These are phyloP conservation scores for Scopulariopsis brevicaulis DNA, from an alignment of 2,329 filamentous ascomycete species.

Conservation along the genomic window DNA sequence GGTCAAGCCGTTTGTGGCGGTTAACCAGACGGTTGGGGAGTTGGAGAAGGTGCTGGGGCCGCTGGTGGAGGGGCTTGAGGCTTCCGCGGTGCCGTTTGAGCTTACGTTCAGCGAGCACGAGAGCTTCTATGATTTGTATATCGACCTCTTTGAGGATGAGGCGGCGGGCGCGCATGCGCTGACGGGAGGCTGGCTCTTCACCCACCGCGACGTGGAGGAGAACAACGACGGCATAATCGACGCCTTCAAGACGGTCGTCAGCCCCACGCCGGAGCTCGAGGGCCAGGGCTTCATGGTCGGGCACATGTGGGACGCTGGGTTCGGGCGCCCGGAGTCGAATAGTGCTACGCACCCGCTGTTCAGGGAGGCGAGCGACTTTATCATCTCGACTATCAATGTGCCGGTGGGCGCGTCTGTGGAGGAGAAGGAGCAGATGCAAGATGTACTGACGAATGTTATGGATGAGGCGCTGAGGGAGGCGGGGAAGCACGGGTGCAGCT, in stretches of 20 bases:
- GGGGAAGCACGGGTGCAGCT: slow-evolving; percentile 25
- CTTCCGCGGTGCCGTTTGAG: slow-evolving; percentile 15
- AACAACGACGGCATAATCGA: slow-evolving; percentile 21
- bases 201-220: slow-evolving; percentile 19
- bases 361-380: slow-evolving; percentile 20
- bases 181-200: slow-evolving; percentile 25
- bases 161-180: slow-evolving; percentile 18
- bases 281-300: slow-evolving; percentile 20
- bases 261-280: slow-evolving; percentile 15
- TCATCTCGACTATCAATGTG: slow-evolving; percentile 20
- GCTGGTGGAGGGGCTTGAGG: slow-evolving; percentile 19
- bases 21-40: slow-evolving; percentile 21
- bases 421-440: slow-evolving; percentile 27
- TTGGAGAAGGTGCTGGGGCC: slow-evolving; percentile 21
- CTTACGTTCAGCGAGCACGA: slow-evolving; percentile 15
- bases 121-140: slow-evolving; percentile 24
- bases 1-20: slow-evolving; percentile 23
- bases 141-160: slow-evolving; percentile 23
- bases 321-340: slow-evolving; percentile 20
- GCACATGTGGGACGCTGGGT: slow-evolving; percentile 25
- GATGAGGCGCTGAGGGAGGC: slow-evolving; percentile 22
- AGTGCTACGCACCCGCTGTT: slow-evolving; percentile 27
- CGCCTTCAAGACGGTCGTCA: slow-evolving; percentile 19
- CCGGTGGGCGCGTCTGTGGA: slow-evolving; percentile 25
- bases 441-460: slow-evolving; percentile 22